A percentile compares a stretch with the other conserved stretches of the same genome.
Evolutionary conservation across 1,284 basidiomycete genomes (phyloP).

Genomic region (Athelia sp.): DNA sequence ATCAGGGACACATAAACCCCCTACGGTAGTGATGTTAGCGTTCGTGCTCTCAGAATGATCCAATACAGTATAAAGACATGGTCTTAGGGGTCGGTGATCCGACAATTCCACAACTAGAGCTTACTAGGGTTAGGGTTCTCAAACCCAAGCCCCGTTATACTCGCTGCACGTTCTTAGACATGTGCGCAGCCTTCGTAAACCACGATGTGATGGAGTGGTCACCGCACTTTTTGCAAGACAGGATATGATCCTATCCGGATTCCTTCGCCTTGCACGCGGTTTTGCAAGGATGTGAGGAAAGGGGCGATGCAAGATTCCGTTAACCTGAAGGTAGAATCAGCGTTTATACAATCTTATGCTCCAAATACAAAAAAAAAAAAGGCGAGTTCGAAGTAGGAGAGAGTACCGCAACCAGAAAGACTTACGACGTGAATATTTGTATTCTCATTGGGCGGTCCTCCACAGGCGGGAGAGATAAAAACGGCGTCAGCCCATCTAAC

Average conservation of each 20-base stretch:
- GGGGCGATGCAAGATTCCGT: constrained; percentile 90
- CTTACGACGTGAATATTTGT: constrained; percentile 75
- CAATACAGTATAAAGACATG: too few relatives aligned
- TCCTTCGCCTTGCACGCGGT: constrained; percentile 69
- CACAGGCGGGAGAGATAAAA: constrained; percentile 71
- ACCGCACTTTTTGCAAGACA: constrained; percentile 31
- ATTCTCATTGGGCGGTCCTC: constrained; percentile 68
- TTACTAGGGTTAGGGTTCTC: too few relatives aligned
- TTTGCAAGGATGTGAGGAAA: constrained; percentile 76
- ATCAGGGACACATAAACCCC: constrained; percentile 75
- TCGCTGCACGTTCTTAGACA: neutral
- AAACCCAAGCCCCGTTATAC: too few relatives aligned
- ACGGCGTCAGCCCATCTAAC: constrained; percentile 66
- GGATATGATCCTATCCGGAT: constrained; percentile 87
- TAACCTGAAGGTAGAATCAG: constrained; percentile 51
- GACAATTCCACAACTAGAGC: too few relatives aligned
- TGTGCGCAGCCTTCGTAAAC: too few relatives aligned
- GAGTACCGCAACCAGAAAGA: constrained; percentile 8
- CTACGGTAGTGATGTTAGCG: constrained; percentile 11
- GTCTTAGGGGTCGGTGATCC: too few relatives aligned
- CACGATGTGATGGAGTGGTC: too few relatives aligned
- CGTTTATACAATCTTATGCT: too few relatives aligned
- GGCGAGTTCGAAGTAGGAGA: constrained; percentile 2
- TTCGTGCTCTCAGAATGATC: too few relatives aligned
- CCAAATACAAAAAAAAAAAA: too few relatives aligned